phyloP scores from a whole-genome alignment of 73 alveolate species.

The Effrenium voratum region DNA sequence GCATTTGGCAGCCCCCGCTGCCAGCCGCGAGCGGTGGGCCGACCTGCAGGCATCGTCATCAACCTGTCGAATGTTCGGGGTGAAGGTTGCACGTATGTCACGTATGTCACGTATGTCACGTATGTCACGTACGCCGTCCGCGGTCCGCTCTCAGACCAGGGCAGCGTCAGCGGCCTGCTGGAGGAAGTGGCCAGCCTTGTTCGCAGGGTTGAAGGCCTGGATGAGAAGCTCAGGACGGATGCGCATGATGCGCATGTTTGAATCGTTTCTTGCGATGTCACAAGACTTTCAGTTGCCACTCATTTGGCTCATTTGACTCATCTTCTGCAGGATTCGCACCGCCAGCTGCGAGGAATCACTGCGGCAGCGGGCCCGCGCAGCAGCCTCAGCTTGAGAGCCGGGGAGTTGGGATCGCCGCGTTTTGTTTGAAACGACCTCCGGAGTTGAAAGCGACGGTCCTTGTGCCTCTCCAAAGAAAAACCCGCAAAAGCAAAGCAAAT shows the following conservation, averaged over 20 bases:
- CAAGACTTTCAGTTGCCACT: too few relatives aligned
- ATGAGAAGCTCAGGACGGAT: conserved; percentile 49
- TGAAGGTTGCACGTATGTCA: too few relatives aligned
- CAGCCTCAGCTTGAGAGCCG: too few relatives aligned
- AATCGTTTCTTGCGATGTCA: too few relatives aligned
- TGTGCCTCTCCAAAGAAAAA: not conserved
- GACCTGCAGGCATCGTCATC: not conserved
- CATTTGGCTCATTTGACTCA: not conserved
- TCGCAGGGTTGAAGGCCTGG: conserved; percentile 56
- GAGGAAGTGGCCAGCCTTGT: conserved; percentile 72
- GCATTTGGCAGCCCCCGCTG: conserved; percentile 57
- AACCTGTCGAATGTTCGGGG: not conserved
- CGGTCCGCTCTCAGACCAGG: too few relatives aligned
- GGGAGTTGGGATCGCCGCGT: too few relatives aligned
- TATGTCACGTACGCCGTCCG: not conserved
- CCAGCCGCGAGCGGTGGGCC: conserved; percentile 74
- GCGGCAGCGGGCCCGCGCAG: conserved; percentile 54
- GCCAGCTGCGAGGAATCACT: conserved; percentile 52
- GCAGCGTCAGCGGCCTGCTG: conserved; percentile 79
- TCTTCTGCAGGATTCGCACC: conserved; percentile 19
- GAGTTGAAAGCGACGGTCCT: too few relatives aligned
- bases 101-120: too few relatives aligned
- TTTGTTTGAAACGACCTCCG: too few relatives aligned
- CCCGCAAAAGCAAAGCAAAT: not conserved
- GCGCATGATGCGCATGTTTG: not conserved